These are phyloP conservation scores for Astrothelium macrocarpum DNA, from an alignment of 495 filamentous ascomycete species.

Conservation along the genomic window DNA sequence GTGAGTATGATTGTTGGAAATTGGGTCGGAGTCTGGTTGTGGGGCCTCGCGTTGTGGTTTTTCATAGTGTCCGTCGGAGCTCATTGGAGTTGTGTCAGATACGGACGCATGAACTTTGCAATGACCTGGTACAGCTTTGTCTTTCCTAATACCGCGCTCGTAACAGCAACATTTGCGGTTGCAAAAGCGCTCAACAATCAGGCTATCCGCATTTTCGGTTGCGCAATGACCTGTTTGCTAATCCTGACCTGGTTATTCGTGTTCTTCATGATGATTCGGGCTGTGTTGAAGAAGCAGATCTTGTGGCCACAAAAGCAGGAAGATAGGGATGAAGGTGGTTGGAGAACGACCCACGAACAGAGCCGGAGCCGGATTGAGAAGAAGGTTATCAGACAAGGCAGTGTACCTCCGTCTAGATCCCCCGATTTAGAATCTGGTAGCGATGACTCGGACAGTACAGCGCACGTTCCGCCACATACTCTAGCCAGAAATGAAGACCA, in stretches of 20 bases:
- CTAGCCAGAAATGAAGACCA: not conserved
- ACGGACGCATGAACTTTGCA: slow-evolving; percentile 57
- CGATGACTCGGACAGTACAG: not conserved
- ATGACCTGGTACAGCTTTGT: slow-evolving; percentile 89
- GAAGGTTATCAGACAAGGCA: not conserved
- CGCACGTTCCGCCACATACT: not conserved
- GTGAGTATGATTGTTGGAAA: slow-evolving; percentile 46
- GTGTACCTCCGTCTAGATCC: not conserved
- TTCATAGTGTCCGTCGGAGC: slow-evolving; percentile 71
- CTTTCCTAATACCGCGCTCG: slow-evolving; percentile 59
- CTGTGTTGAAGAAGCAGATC: slow-evolving; percentile 52
- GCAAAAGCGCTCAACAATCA: slow-evolving; percentile 45
- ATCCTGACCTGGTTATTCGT: slow-evolving; percentile 64
- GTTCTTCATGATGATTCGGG: slow-evolving; percentile 58
- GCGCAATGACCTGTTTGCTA: slow-evolving; percentile 51
- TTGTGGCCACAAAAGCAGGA: slow-evolving; percentile 66
- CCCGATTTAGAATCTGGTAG: not conserved
- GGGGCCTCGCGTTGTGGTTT: slow-evolving; percentile 79
- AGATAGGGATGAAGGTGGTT: slow-evolving; percentile 53
- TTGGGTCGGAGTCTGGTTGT: slow-evolving; percentile 68
- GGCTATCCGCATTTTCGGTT: slow-evolving; percentile 57
- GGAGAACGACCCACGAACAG: slow-evolving; percentile 25
- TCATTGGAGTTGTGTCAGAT: slow-evolving; percentile 58
- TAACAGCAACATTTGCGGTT: slow-evolving; percentile 22
- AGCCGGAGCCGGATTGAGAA: slow-evolving; percentile 7